A percentile compares a stretch with the other conserved stretches of the same genome.
Conservation (phyloP, 2,329 filamentous ascomycete species). For the Elsinoe arachidis region DNA sequence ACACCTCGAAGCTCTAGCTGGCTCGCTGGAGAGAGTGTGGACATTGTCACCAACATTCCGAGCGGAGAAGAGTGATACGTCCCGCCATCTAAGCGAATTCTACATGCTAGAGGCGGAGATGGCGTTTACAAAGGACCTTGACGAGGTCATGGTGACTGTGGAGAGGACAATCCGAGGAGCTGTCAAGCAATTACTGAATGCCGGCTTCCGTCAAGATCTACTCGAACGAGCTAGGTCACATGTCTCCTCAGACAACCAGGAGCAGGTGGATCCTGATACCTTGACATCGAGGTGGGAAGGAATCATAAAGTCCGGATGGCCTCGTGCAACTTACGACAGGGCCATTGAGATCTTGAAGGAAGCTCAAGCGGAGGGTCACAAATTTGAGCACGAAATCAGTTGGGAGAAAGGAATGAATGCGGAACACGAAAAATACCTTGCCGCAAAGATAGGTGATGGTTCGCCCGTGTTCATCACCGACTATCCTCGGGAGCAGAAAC, state of each 20-base stretch:
- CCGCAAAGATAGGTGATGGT: conserved; percentile 54
- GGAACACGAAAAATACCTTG: conserved; percentile 87
- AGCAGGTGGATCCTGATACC: conserved; percentile 36
- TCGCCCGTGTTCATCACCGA: conserved; percentile 82
- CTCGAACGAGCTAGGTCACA: conserved; percentile 22
- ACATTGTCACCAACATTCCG: conserved; percentile 88
- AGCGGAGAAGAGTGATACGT: conserved; percentile 86
- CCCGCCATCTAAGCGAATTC: conserved; percentile 90
- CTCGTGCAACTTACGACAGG: conserved; percentile 71
- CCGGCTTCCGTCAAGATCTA: conserved; percentile 46
- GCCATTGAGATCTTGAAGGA: conserved; percentile 62
- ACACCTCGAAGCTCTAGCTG: conserved; percentile 84
- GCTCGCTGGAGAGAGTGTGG: conserved; percentile 86
- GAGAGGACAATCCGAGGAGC: conserved; percentile 65
- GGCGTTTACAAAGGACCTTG: conserved; percentile 64
- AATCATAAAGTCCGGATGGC: conserved; percentile 65
- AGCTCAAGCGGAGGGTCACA: conserved; percentile 32
- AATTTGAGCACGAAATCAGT: conserved; percentile 59
- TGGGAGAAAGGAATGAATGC: conserved; percentile 73
- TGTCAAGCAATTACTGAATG: conserved; percentile 26
- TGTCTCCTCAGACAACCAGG: conserved; percentile 17
- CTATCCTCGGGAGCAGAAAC: conserved; percentile 82
- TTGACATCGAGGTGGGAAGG: conserved; percentile 65
- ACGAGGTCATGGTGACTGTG: conserved; percentile 66
- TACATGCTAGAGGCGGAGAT: conserved; percentile 97